Conservation (phyloP, 805 yeast species). For the Nakazawaea anatomiae region DNA sequence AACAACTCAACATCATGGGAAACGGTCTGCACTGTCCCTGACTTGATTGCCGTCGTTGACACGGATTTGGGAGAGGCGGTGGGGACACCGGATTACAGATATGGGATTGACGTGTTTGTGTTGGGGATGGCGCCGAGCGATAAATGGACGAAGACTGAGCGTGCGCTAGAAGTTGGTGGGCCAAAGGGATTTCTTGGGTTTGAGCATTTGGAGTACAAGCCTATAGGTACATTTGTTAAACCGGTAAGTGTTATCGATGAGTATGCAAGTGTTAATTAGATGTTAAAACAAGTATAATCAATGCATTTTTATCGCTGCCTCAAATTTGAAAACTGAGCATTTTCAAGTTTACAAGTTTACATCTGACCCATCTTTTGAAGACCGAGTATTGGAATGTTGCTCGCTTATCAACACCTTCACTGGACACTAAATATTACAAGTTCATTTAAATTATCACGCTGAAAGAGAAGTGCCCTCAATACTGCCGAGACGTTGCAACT, state of each 20-base stretch:
- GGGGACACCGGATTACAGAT: constrained; percentile 41
- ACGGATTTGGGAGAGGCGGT: constrained; percentile 38
- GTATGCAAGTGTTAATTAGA: constrained; percentile 12
- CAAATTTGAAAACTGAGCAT: no score
- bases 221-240: constrained; percentile 28
- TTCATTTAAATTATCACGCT: no score
- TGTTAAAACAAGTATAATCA: not conserved
- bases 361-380: no score
- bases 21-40: constrained; percentile 36
- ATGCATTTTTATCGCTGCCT: no score
- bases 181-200: constrained; percentile 29
- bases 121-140: constrained; percentile 32
- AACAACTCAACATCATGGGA: constrained; percentile 17
- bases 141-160: constrained; percentile 29
- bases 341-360: not conserved
- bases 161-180: constrained; percentile 34
- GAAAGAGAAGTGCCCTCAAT: no score
- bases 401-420: no score
- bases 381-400: no score
- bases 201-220: constrained; percentile 29
- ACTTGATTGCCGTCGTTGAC: constrained; percentile 35
- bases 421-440: no score
- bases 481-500: no score
- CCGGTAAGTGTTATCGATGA: constrained; percentile 36
- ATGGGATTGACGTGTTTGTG: constrained; percentile 38